Percentiles rank a stretch among this genome's conserved stretches.
These are phyloP conservation scores for Phaffomyces antillensis DNA, from an alignment of 805 yeast genomes.

Conservation along the genomic window DNA sequence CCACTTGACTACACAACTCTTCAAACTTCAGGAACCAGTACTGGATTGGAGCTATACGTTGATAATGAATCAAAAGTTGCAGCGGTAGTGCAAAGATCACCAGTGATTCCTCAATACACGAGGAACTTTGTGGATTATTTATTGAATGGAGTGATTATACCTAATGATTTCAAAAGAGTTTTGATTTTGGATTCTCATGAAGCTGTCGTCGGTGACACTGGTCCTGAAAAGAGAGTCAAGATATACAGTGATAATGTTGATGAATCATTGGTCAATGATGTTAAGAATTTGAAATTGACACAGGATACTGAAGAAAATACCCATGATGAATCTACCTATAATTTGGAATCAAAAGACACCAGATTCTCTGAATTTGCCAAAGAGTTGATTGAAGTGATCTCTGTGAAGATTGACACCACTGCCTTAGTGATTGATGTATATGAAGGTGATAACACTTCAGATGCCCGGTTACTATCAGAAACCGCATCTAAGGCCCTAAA, in stretches of 20 bases:
- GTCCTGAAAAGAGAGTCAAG: not conserved
- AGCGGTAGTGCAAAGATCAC: conserved; percentile 77
- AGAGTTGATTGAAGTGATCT: conserved; percentile 1
- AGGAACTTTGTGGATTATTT: conserved; percentile 44
- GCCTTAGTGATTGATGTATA: conserved; percentile 59
- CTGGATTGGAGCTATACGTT: conserved; percentile 61
- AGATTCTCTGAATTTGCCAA: conserved; percentile 7
- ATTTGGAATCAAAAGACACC: not conserved
- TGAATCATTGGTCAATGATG: not conserved
- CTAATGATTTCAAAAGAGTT: conserved; percentile 35
- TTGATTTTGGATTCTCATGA: conserved; percentile 68
- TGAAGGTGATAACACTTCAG: conserved; percentile 84
- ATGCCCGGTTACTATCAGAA: conserved; percentile 50
- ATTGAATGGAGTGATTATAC: conserved; percentile 39
- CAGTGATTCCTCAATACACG: conserved; percentile 62
- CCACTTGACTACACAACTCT: conserved; percentile 50
- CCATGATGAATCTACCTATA: not conserved
- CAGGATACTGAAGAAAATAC: not conserved
- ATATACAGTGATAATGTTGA: not conserved
- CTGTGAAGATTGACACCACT: conserved; percentile 15
- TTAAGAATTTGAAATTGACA: not conserved
- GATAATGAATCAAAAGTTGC: conserved; percentile 36
- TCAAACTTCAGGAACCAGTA: conserved; percentile 17
- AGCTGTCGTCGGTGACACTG: conserved; percentile 38
- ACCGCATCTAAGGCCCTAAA: conserved; percentile 26